Base-by-base conservation (phyloP, 495 filamentous ascomycete species). In the Bombardia bombarda region DNA sequence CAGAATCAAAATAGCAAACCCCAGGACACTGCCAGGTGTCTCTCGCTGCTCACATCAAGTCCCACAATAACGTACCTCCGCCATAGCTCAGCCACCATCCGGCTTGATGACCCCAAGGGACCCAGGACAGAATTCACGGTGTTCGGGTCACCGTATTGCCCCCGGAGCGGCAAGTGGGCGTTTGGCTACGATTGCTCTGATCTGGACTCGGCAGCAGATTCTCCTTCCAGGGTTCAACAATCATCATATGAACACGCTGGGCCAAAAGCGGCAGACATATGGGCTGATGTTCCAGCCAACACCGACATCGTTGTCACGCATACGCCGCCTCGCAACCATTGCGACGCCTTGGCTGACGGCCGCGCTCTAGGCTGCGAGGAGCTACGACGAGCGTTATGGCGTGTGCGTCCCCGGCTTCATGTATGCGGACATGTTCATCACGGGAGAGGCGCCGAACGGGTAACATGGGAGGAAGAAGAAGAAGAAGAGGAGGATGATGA, bases 351-450 rank as follows among this genome's bases (percentile, higher is more conserved):
- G 55, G 7, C 12, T 24, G 55, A 32, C 47, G 57, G 13, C 39
- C 50, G 32, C 31, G 58, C 16, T 33, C 47, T 40, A 22, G 92
- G 90, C 13, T 95, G 88, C 52, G 76, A 84, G 25, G 77, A 67
- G 24, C 73, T 97, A 8, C 70, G 82, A 4, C 65, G 74, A 35
- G 77, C 84, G 36, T 52, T 87, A 23, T 87, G 84, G 78, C 72
- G 80, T 14, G 76, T 93, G 3, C 77, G 83, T n/a, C 92, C 90
- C 10, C 65, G 66, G 14, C 64, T 96, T 6, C 89, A 94, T 57
- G 76, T 96, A 32, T 95, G 87, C 55, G 92, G 90, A 1, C 92
- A 97, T 61, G 70, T 95, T 31, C 92, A 97, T 58, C 78, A 74
- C 20, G 74, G 67, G 7, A 59, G 77, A 37, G 81, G 80, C 1